Base-by-base conservation (phyloP, 1,284 basidiomycete genomes). In the Chalciporus sp. region DNA sequence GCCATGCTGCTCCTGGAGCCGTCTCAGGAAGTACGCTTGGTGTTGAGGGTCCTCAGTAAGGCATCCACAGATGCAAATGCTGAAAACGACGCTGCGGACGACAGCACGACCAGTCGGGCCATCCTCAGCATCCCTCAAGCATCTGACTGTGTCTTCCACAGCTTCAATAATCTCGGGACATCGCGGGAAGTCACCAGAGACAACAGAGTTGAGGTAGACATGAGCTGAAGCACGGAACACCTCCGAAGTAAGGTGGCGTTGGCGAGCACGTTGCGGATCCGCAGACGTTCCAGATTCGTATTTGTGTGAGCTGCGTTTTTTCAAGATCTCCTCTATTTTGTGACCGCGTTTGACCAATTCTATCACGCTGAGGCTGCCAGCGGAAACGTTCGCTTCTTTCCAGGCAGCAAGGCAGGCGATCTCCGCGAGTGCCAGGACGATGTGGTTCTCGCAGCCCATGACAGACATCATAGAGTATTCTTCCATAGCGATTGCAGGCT, bases 391-490 rank as follows among this genome's bases (percentile, higher is more conserved):
- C 3, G 52, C 51, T 35, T 76, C 74, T 72, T 90, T 90, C 88
- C 87, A 92, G 55, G 65, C 68, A 31, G 84, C 78, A 11, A 93
- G 78, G n/a, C 73, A 74, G 8, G 84, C 82, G 16, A 83, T 86
- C 72, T 91, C 84, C 5, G 90, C 86, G 42, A 92, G 76, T 11
- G 87, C 90, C 74, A 88, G 87, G 42, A 92, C 83, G 60, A 90
- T 82, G 56, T 74, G 72, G 71, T 89, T 89, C 62, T 90, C 87
- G 74, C 89, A 91, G n/a, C 91, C 90, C 90, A 92, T 92, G 9
- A 89, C 80, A 40, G 79, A 76, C 69, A 90, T 77, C 89, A 92
- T 92, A 26, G 83, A 77, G 47, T 85, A 68, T 69, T 77, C 53
- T 1, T 29, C 7, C 44, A 58, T 50, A 2, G 53, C 51, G 10